These are phyloP conservation scores for Amanita muscaria DNA, from an alignment of 768 basidiomycete genomes.

Conservation along the genomic window DNA sequence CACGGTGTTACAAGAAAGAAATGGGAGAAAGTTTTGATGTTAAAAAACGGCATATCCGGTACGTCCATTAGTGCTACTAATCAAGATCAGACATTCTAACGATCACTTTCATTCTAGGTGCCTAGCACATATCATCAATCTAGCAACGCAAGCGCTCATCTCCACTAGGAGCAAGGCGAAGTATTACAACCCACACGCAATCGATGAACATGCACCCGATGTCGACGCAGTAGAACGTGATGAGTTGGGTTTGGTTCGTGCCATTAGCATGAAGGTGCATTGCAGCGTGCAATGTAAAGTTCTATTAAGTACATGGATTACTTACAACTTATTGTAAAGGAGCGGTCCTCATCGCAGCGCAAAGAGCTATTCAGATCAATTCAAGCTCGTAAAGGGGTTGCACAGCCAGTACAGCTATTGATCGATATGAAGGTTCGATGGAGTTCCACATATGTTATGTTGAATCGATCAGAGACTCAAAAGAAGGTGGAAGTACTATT, in stretches of 20 bases:
- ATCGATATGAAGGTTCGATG: slow-evolving; percentile 21
- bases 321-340: too few species aligned
- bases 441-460: too few species aligned
- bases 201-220: slow-evolving; percentile 11
- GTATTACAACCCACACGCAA: slow-evolving; percentile 17
- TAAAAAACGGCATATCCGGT: not conserved
- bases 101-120: too few species aligned
- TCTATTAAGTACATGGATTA: too few species aligned
- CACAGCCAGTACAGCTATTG: slow-evolving; percentile 15
- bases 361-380: slow-evolving; percentile 17
- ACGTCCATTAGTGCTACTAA: too few species aligned
- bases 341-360: slow-evolving; percentile 9
- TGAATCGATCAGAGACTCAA: slow-evolving; percentile 10
- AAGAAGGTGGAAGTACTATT: not conserved
- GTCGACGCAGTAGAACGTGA: slow-evolving; percentile 18
- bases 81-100: too few species aligned
- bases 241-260: slow-evolving; percentile 20
- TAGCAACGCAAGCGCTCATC: slow-evolving; percentile 24
- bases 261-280: slow-evolving; percentile 20
- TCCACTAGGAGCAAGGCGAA: slow-evolving; percentile 17
- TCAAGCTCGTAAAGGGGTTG: too few species aligned
- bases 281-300: too few species aligned
- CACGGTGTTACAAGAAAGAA: not conserved
- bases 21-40: not conserved
- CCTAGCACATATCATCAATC: too few species aligned